phyloP scores from a whole-genome alignment of 2,329 filamentous ascomycete species.

The Zymoseptoria tritici region DNA sequence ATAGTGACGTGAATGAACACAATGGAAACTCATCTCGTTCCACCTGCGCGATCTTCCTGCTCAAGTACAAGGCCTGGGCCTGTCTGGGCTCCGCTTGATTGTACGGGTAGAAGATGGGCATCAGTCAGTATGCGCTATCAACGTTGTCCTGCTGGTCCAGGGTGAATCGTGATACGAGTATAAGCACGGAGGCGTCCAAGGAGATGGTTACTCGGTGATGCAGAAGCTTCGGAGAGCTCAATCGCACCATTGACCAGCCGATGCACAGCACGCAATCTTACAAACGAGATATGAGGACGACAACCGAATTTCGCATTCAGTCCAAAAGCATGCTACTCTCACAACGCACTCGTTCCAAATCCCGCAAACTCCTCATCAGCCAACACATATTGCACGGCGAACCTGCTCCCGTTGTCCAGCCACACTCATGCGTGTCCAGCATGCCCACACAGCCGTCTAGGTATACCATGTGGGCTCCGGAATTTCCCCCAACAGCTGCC shows the following conservation, averaged over 20 bases:
- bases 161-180: too few species aligned
- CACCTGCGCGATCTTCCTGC: too few species aligned
- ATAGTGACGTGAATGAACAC: too few species aligned
- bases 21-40: too few species aligned
- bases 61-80: too few species aligned
- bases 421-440: neutral
- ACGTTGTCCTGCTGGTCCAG: too few species aligned
- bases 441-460: conserved; percentile 22
- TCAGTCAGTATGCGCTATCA: too few species aligned
- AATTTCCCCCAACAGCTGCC: conserved; percentile 48
- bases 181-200: too few species aligned
- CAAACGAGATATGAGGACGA: neutral
- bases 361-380: neutral
- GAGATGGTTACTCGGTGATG: too few species aligned
- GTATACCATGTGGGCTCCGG: conserved; percentile 58
- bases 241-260: too few species aligned
- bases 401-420: neutral
- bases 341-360: neutral
- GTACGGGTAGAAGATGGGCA: neutral
- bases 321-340: neutral
- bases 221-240: too few species aligned
- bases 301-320: neutral
- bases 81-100: too few species aligned
- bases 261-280: neutral
- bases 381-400: neutral